Percentiles rank a stretch among this genome's conserved stretches.
Conservation (phyloP, 2,329 filamentous ascomycete genomes). For the Trichoderma polysporum region DNA sequence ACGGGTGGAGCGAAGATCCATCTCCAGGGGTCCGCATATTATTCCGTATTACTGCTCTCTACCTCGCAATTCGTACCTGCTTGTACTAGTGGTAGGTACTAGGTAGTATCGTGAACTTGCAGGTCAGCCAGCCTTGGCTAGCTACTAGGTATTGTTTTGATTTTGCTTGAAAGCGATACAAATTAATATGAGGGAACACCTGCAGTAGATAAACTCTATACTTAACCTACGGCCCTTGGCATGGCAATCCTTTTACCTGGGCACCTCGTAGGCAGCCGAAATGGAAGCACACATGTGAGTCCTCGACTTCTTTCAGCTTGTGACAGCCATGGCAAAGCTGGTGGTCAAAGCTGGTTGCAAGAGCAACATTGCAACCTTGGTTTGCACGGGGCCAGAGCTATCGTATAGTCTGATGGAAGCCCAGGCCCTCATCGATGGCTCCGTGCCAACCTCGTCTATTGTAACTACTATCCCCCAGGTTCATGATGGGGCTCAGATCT, state of each 20-base stretch:
- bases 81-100: too few relatives aligned
- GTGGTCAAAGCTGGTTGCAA: neutral
- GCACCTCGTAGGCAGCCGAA: neutral
- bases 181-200: neutral
- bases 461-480: neutral
- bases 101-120: constrained; percentile 1
- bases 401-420: neutral
- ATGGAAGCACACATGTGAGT: neutral
- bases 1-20: constrained; percentile 19
- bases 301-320: neutral
- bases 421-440: neutral
- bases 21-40: constrained; percentile 8
- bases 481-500: neutral
- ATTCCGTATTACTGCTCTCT: neutral
- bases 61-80: neutral
- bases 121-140: neutral
- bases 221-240: too few relatives aligned
- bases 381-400: neutral
- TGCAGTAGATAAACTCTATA: neutral
- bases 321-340: neutral
- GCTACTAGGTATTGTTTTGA: neutral
- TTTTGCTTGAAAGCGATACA: neutral
- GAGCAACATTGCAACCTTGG: neutral
- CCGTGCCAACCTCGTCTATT: constrained; percentile 14
- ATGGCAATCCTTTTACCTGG: too few relatives aligned